Evolutionary conservation across 2,329 filamentous ascomycete genomes (phyloP), one percentile per base, ranked within the genome.

Genomic region (Microdochium nivale): DNA sequence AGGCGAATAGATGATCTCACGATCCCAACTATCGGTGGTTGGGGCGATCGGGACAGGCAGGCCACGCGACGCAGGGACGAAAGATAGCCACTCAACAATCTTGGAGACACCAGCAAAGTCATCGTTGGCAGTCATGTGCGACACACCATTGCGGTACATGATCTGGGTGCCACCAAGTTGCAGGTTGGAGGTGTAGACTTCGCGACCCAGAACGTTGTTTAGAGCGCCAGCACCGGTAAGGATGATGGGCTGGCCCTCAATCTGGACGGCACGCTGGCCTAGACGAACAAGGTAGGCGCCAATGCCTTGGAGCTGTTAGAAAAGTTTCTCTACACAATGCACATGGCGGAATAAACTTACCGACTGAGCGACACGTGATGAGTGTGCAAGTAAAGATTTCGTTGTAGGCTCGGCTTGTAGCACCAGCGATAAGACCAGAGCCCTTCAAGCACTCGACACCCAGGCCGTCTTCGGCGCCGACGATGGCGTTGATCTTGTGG

Each of bases 91-190:
- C 68, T 95, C 87, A 49, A 97, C 90, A 66, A 99, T 97, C 80
- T 95, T 95, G 64, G 88, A 90, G 23, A 99, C 88, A 81, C 94
- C 94, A 64, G 92, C 91, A 63, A 99, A 97, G 75, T 99, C 94
- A 65, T 99, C 92, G 61, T 87, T 88, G 64, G 94, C 94, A 60
- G 92, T 96, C 88, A 97, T 92, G 77, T 99, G 94, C 23, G 94
- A 97, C 43, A 99, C 94, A 83, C 94, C 94, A 69, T 99, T 99
- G 76, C 89, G 91, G 83, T 99, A 97, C 94, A 99, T 99, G 80
- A 99, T 99, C 74, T 99, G 94, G n/a, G 94, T 99, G 62, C 94
- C 94, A 84, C 94, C 94, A 58, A 99, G 89, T 78, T 99, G 94
- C 66, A 99, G 75, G 80, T 99, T 99, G 55, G 94, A 97, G 24